These are phyloP conservation scores for Colletotrichum phormii DNA, from an alignment of 2,329 filamentous ascomycete species.

Conservation along the genomic window DNA sequence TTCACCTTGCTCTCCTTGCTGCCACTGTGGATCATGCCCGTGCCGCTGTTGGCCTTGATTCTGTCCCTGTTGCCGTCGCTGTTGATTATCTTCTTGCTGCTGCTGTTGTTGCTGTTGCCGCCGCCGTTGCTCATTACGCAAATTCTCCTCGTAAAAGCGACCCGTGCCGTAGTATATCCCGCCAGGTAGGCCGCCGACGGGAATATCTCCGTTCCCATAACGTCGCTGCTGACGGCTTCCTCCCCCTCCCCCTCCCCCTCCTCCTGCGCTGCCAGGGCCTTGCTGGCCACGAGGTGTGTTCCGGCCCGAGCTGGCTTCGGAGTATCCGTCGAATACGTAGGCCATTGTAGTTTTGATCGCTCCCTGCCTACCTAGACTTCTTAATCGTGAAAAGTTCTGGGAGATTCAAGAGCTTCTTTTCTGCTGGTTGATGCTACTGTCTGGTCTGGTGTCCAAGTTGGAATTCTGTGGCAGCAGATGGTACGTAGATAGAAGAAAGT, in stretches of 20 bases:
- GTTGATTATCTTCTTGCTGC: neutral
- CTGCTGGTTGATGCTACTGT: neutral
- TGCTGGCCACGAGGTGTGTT: neutral
- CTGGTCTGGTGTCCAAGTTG: neutral
- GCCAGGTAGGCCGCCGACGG: neutral
- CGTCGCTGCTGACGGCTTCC: neutral
- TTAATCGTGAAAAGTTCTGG: too few species aligned
- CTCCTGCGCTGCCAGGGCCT: neutral
- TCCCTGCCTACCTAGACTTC: too few species aligned
- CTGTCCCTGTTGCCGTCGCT: neutral
- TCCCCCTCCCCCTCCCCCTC: too few species aligned
- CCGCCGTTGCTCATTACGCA: neutral
- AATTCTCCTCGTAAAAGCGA: slow-evolving; percentile 14
- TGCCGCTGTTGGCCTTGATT: neutral
- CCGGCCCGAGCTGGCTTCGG: slow-evolving; percentile 3
- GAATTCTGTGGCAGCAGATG: neutral
- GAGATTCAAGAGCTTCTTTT: neutral
- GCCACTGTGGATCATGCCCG: neutral
- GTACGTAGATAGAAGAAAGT: neutral
- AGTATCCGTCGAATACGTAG: slow-evolving; percentile 31
- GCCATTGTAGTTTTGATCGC: neutral
- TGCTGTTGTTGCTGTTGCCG: neutral
- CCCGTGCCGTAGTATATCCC: slow-evolving; percentile 8
- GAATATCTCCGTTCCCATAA: too few species aligned
- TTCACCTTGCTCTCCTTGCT: neutral